Evolutionary conservation across 257 asterid species (phyloP), one percentile per base, ranked within the genome.

Genomic region (Henckelia pumila): DNA sequence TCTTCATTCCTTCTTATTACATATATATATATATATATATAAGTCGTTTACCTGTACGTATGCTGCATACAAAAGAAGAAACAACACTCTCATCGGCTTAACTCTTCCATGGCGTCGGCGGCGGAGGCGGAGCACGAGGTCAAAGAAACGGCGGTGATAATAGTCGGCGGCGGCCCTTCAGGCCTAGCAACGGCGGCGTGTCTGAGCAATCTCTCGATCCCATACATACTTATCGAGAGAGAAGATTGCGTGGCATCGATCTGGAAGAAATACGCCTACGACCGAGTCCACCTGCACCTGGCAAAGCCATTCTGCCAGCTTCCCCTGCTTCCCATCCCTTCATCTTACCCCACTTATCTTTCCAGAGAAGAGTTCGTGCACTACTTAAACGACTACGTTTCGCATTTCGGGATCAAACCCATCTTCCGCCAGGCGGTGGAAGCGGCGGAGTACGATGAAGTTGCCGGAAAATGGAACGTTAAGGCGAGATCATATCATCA

Each of bases 151-250:
- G 56, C 64, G 5, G 90, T 82, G 13, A 81, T 77, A 33, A 72
- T 89, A 29, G 85, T 86, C 37, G 97, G 97, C 61, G 89, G 76
- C 21, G 97, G 97, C 0, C 85, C 97, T 3, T 77, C 96, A 5
- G 97, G 96, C 30, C 77, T 91, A 0, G 86, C 96, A 1, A 71
- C 88, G n/a, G 87, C 97, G 44, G 97, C 95, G 72, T 82, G 73
- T 33, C 70, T 88, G 4, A 71, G 29, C 23, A 70, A 76, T 0
- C 78, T 73, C 25, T 83, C 91, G 1, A 76, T 88, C 52, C 91
- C 97, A 0, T 74, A 83, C 84, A 75, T 70, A 10, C 22, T 89
- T 47, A 76, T 91, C 0, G 96, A 91, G 13, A 74, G 95, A 67
- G 95, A 91, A 62, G 94, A 91, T 28, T 85, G 95, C 61, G 49